phyloP scores from a whole-genome alignment of 1,284 basidiomycete species.

The Termitomyces sp. region DNA sequence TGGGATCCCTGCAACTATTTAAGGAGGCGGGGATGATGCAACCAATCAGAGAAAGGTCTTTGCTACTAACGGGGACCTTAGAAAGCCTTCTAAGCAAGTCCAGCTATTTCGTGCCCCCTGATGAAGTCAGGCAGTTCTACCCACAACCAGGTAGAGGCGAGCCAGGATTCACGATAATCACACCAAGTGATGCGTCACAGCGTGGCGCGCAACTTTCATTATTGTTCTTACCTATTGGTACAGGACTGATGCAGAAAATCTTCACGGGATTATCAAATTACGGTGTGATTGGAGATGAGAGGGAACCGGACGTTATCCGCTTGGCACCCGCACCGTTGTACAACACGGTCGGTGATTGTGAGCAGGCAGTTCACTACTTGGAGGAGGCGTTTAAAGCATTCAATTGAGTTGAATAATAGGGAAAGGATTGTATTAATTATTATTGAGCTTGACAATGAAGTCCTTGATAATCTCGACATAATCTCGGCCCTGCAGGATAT shows the following conservation, averaged over 20 bases:
- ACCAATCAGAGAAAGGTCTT: conserved; percentile 63
- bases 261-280: conserved; percentile 53
- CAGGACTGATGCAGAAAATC: conserved; percentile 68
- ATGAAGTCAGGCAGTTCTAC: conserved; percentile 33
- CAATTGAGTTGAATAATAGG: neutral
- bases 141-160: conserved; percentile 20
- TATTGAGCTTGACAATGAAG: conserved; percentile 28
- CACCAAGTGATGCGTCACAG: conserved; percentile 59
- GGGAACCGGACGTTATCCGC: conserved; percentile 86
- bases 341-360: conserved; percentile 76
- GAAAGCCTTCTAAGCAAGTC: conserved; percentile 61
- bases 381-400: conserved; percentile 46
- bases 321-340: conserved; percentile 83
- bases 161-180: conserved; percentile 82
- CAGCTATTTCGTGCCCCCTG: conserved; percentile 52
- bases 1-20: conserved; percentile 81
- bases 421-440: neutral
- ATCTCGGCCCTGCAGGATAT: conserved; percentile 38
- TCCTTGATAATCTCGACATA: conserved; percentile 46
- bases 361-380: conserved; percentile 58
- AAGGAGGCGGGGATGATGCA: conserved; percentile 71
- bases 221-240: conserved; percentile 62
- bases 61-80: conserved; percentile 67
- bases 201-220: conserved; percentile 87
- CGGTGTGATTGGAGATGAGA: conserved; percentile 88